Conservation (phyloP, 805 yeast genomes). For the Cyberlindnera galapagoensis region DNA sequence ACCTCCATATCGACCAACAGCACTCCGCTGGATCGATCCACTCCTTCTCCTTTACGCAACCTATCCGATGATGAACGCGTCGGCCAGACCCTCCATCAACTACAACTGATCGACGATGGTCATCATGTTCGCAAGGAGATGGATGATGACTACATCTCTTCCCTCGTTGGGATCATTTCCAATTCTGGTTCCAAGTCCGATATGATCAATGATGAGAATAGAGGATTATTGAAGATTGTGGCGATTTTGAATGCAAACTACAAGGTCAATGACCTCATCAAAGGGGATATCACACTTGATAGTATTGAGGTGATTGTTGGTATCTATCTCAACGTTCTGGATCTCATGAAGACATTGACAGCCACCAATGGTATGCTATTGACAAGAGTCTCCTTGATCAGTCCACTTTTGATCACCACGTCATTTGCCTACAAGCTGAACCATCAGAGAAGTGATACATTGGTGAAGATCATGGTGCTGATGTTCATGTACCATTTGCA, state of each 20-base stretch:
- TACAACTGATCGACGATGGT: too few species aligned
- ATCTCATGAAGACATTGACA: conserved; percentile 8
- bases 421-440: conserved; percentile 19
- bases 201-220: conserved; percentile 3
- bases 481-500: conserved; percentile 14
- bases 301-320: conserved; percentile 10
- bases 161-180: neutral
- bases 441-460: conserved; percentile 5
- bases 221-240: conserved; percentile 5
- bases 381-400: conserved; percentile 14
- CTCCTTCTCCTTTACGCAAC: too few species aligned
- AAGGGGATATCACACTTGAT: conserved; percentile 8
- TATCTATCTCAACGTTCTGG: conserved; percentile 9
- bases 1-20: conserved; percentile 1
- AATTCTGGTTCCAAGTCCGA: neutral
- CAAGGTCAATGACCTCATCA: conserved; percentile 13
- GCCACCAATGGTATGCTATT: conserved; percentile 6
- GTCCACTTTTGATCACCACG: conserved; percentile 20
- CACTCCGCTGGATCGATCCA: neutral
- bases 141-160: neutral
- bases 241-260: conserved; percentile 15
- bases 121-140: too few species aligned
- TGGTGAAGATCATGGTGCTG: conserved; percentile 14
- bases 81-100: too few species aligned
- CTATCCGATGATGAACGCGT: too few species aligned